A percentile compares a stretch with the other conserved stretches of the same genome.
These are phyloP conservation scores for Russula abietina DNA, from an alignment of 768 basidiomycete species.

Conservation along the genomic window DNA sequence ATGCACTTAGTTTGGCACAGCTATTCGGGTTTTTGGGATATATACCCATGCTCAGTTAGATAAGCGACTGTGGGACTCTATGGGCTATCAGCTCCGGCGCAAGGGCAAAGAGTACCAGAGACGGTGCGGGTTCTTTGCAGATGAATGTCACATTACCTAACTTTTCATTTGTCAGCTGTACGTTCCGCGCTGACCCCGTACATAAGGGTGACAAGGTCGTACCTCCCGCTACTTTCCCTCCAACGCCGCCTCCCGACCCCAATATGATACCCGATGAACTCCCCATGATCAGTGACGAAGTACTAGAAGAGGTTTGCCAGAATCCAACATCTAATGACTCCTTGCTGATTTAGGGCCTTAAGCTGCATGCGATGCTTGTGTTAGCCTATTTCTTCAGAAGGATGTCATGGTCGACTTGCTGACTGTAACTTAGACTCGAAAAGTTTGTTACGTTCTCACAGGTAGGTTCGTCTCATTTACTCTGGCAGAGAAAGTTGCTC, in stretches of 20 bases:
- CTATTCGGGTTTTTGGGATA: conserved; percentile 45
- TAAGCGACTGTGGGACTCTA: conserved; percentile 40
- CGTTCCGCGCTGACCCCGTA: conserved; percentile 35
- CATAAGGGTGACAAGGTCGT: conserved; percentile 40
- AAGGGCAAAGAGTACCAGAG: conserved; percentile 49
- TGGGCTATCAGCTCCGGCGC: conserved; percentile 38
- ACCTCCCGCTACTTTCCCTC: conserved; percentile 48
- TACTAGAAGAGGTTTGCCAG: conserved; percentile 41
- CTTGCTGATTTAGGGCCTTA: conserved; percentile 3
- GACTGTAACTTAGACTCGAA: conserved; percentile 24
- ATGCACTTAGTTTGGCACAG: conserved; percentile 27
- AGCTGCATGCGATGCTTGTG: conserved; percentile 60
- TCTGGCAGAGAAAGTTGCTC: background rate
- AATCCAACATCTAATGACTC: background rate
- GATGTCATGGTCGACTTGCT: background rate
- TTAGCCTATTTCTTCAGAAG: conserved; percentile 27
- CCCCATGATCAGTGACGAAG: conserved; percentile 39
- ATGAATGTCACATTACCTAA: background rate
- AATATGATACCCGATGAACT: conserved; percentile 19
- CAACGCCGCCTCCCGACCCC: conserved; percentile 29
- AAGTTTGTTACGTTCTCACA: conserved; percentile 30
- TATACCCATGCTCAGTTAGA: conserved; percentile 45
- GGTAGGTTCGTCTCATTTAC: conserved; percentile 12
- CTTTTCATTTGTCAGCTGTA: conserved; percentile 35
- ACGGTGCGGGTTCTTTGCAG: conserved; percentile 34